These are phyloP conservation scores for Nicotiana otophora DNA, from an alignment of 257 asterid species.

Conservation along the genomic window DNA sequence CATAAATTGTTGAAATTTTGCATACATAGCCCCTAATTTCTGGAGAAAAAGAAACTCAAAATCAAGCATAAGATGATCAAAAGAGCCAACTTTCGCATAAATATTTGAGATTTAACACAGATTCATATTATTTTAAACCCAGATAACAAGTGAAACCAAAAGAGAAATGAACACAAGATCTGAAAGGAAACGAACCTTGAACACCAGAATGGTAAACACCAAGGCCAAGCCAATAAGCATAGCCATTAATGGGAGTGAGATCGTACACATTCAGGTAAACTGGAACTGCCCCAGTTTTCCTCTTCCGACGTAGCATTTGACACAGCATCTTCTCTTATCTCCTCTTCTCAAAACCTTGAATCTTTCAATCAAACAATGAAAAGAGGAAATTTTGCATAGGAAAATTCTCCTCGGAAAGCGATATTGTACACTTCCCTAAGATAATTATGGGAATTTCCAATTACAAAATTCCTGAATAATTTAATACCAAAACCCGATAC, in stretches of 20 bases:
- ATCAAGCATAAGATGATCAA: background rate
- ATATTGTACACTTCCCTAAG: background rate
- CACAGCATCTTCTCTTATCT: slow-evolving; percentile 35
- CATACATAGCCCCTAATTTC: no score
- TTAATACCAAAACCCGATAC: background rate
- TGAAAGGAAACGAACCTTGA: slow-evolving; percentile 32
- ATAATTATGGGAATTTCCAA: background rate
- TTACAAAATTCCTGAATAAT: background rate
- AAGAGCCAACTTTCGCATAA: background rate
- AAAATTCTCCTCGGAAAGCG: background rate
- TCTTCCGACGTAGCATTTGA: slow-evolving; percentile 35
- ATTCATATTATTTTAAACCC: background rate
- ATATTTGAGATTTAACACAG: background rate
- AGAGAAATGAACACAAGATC: background rate
- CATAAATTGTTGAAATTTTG: no score
- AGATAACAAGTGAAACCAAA: background rate
- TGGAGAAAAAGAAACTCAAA: background rate
- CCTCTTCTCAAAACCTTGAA: no score
- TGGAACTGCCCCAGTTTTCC: slow-evolving; percentile 49
- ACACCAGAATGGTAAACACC: slow-evolving; percentile 71
- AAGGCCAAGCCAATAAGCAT: slow-evolving; percentile 70
- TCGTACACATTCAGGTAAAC: slow-evolving; percentile 66
- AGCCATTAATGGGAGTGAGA: slow-evolving; percentile 64
- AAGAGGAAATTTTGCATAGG: background rate
- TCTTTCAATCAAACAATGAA: background rate